These are phyloP conservation scores for Sarcodon sp. DNA, from an alignment of 768 basidiomycete species.

Conservation along the genomic window DNA sequence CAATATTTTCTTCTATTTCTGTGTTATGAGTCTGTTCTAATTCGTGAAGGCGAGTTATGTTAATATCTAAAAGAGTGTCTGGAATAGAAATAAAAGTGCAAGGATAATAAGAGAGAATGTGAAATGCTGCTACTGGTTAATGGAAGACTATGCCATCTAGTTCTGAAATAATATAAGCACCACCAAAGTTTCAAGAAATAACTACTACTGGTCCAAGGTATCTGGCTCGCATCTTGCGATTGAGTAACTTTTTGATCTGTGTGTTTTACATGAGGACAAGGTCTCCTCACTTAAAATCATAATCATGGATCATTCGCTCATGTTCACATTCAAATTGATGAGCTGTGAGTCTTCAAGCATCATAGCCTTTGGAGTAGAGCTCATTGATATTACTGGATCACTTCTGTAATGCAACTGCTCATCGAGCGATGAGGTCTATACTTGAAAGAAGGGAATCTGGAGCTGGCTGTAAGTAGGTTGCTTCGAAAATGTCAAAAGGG, in stretches of 20 bases:
- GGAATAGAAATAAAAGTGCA: neutral
- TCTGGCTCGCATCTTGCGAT: slow-evolving; percentile 12
- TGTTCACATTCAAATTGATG: slow-evolving; percentile 8
- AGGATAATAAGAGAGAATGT: slow-evolving; percentile 10
- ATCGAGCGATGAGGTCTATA: slow-evolving; percentile 7
- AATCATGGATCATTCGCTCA: slow-evolving; percentile 10
- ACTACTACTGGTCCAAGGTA: slow-evolving; percentile 17
- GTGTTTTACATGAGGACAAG: slow-evolving; percentile 18
- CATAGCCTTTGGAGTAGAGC: slow-evolving; percentile 4
- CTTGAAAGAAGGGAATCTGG: slow-evolving; percentile 3
- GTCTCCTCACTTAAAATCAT: slow-evolving; percentile 13
- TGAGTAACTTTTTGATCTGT: slow-evolving; percentile 11
- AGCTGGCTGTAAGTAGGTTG: slow-evolving; percentile 7
- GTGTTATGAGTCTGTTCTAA: no score
- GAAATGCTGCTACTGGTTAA: slow-evolving; percentile 9
- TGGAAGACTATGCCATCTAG: slow-evolving; percentile 11
- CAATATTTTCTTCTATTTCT: no score
- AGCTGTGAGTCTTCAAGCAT: slow-evolving; percentile 1
- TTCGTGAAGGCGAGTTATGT: no score
- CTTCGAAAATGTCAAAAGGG: slow-evolving; percentile 11
- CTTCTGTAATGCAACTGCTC: slow-evolving; percentile 6
- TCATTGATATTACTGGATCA: slow-evolving; percentile 4
- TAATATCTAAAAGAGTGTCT: no score
- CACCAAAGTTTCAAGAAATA: slow-evolving; percentile 8
- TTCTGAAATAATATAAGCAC: slow-evolving; percentile 14